Evolutionary conservation across 2,329 filamentous ascomycete species (phyloP).

Genomic region (Dothideomycetes sp.): DNA sequence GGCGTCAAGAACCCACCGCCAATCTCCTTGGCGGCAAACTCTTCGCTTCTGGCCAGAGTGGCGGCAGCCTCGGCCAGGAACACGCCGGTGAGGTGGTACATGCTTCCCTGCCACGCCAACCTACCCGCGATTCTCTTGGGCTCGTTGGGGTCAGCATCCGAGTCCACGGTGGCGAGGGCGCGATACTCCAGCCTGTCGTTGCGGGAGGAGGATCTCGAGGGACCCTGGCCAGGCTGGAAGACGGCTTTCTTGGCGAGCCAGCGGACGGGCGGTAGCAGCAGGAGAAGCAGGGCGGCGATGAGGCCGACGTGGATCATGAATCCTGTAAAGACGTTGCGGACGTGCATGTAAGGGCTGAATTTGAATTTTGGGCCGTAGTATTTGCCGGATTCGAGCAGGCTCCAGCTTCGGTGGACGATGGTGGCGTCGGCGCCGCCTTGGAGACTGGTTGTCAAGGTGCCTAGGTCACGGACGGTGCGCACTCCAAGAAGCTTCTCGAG

Average conservation of each 20-base stretch:
- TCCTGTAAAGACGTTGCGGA: constrained; percentile 37
- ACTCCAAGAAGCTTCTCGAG: constrained; percentile 38
- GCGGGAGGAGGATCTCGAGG: constrained; percentile 3
- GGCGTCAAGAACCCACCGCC: constrained; percentile 62
- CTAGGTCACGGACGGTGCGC: constrained; percentile 43
- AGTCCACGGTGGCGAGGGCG: constrained; percentile 53
- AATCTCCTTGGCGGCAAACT: constrained; percentile 41
- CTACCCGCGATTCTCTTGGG: constrained; percentile 44
- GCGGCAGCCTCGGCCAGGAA: constrained; percentile 54
- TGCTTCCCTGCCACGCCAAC: constrained; percentile 46
- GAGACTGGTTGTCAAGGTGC: constrained; percentile 44
- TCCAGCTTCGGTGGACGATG: constrained; percentile 50
- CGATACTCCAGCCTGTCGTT: constrained; percentile 43
- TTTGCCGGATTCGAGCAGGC: constrained; percentile 38
- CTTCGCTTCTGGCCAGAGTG: constrained; percentile 45
- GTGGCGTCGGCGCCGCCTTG: constrained; percentile 42
- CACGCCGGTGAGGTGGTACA: constrained; percentile 58
- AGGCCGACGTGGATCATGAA: constrained; percentile 38
- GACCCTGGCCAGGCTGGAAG: constrained; percentile 39
- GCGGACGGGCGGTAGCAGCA: constrained; percentile 39
- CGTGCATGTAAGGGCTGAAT: constrained; percentile 45
- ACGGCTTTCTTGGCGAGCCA: constrained; percentile 37
- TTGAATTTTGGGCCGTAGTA: constrained; percentile 48
- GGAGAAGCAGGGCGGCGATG: constrained; percentile 34
- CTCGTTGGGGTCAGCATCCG: constrained; percentile 23